Conservation (phyloP, 208 protist genomes). For the Tritrichomonas musculus region DNA sequence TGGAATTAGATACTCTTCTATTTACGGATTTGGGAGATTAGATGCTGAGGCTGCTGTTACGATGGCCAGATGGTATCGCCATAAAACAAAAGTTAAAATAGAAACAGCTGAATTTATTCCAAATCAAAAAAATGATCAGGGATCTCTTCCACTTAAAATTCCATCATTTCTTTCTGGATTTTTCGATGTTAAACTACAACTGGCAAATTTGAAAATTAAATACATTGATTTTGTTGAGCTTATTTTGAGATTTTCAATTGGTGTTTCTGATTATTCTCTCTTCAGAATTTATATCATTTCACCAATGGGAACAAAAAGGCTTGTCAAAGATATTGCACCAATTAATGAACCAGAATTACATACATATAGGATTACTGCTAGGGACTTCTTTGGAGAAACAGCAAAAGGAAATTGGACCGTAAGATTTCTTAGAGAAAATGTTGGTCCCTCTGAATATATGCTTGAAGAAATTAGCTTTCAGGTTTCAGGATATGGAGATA, state of each 20-base stretch:
- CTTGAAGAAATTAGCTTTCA: too few species aligned
- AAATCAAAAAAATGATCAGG: background rate
- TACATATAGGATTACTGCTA: too few species aligned
- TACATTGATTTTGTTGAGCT: background rate
- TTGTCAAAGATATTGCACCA: background rate
- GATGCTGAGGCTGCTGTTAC: background rate
- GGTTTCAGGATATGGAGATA: too few species aligned
- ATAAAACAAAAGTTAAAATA: background rate
- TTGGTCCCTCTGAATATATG: too few species aligned
- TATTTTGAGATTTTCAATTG: background rate
- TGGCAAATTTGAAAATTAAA: background rate
- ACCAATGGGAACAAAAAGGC: background rate
- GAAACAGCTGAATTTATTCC: background rate
- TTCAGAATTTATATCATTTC: background rate
- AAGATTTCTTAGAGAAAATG: background rate
- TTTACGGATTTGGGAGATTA: slow-evolving; percentile 19
- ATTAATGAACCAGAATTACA: background rate
- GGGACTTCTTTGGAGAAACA: background rate
- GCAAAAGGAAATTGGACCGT: background rate
- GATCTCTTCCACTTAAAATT: background rate
- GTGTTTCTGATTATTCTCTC: too few species aligned
- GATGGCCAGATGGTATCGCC: background rate
- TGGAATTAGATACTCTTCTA: background rate
- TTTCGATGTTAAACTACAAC: background rate
- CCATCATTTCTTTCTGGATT: background rate